Conservation (phyloP, 441 rosid genomes). For the Francoa sonchifolia region DNA sequence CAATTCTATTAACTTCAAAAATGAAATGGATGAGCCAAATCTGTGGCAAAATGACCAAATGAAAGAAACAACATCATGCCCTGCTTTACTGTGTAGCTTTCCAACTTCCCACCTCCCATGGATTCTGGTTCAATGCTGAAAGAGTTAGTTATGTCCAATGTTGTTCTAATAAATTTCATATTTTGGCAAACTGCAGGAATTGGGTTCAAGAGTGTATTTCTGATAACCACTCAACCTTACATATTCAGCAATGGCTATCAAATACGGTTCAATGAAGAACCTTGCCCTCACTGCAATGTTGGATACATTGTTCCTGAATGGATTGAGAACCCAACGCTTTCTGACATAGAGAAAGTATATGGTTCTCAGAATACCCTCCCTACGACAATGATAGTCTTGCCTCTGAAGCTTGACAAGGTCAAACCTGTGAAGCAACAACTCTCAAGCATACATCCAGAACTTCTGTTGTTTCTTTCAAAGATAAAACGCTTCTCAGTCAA, state of each 20-base stretch:
- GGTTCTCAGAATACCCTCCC: conserved; percentile 38
- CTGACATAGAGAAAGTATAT: conserved; percentile 34
- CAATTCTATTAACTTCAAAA: too few relatives aligned
- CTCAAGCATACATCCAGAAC: conserved; percentile 48
- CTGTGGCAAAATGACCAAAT: too few relatives aligned
- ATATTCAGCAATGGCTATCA: conserved; percentile 69
- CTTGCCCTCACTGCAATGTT: conserved; percentile 44
- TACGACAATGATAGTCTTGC: conserved; percentile 46
- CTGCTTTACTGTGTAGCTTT: too few relatives aligned
- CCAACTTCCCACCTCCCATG: too few relatives aligned
- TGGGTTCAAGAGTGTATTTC: conserved; percentile 72
- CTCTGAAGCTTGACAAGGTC: conserved; percentile 53
- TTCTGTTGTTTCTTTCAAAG: conserved; percentile 48
- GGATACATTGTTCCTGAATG: conserved; percentile 77
- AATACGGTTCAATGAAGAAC: conserved; percentile 48
- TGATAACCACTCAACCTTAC: conserved; percentile 44
- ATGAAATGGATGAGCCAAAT: too few relatives aligned
- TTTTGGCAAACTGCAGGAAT: conserved; percentile 30
- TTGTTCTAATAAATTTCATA: neutral
- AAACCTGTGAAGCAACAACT: conserved; percentile 55
- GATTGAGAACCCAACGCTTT: conserved; percentile 39
- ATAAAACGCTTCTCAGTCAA: conserved; percentile 49
- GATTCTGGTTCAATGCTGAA: too few relatives aligned
- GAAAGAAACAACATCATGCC: too few relatives aligned
- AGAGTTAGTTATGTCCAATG: too few relatives aligned